Percentiles rank a stretch among this genome's conserved stretches.
Conservation (phyloP, 1,284 basidiomycete species). For the Trichosporon ovoides region DNA sequence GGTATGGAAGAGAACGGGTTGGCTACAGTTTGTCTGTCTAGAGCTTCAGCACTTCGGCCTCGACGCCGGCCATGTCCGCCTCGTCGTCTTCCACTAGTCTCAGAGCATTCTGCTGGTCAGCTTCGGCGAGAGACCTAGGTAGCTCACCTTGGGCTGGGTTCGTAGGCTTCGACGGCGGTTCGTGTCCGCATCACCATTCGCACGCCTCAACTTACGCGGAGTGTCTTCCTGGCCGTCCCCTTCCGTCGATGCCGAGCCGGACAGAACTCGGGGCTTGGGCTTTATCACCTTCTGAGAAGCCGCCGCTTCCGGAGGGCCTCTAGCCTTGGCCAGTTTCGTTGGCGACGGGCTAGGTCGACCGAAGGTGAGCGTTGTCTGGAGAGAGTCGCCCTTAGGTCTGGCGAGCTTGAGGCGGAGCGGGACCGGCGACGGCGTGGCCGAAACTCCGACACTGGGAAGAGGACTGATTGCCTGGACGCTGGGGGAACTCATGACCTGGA, state of each 20-base stretch:
- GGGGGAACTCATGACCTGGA: neutral
- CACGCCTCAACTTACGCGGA: neutral
- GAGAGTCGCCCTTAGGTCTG: neutral
- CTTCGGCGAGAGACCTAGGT: neutral
- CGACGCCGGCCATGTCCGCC: slow-evolving; percentile 1
- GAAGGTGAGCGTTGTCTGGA: neutral
- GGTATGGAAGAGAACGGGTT: too few relatives aligned
- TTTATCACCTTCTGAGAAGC: too few relatives aligned
- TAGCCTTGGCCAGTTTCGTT: neutral
- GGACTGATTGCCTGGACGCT: too few relatives aligned
- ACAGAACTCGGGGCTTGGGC: too few relatives aligned
- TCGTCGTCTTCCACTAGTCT: neutral
- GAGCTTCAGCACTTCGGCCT: neutral
- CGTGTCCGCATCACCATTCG: neutral
- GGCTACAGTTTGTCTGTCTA: neutral
- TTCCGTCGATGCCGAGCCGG: too few relatives aligned
- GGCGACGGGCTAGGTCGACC: neutral
- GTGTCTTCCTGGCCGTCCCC: neutral
- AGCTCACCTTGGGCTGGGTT: neutral
- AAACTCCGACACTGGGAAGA: neutral
- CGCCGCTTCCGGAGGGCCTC: neutral
- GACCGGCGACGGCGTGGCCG: neutral
- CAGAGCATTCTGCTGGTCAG: neutral
- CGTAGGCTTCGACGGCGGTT: neutral
- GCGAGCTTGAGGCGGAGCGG: neutral